Evolutionary conservation across 805 yeast genomes (phyloP), one percentile per base, ranked within the genome.

Genomic region (Starmerella bombi): DNA sequence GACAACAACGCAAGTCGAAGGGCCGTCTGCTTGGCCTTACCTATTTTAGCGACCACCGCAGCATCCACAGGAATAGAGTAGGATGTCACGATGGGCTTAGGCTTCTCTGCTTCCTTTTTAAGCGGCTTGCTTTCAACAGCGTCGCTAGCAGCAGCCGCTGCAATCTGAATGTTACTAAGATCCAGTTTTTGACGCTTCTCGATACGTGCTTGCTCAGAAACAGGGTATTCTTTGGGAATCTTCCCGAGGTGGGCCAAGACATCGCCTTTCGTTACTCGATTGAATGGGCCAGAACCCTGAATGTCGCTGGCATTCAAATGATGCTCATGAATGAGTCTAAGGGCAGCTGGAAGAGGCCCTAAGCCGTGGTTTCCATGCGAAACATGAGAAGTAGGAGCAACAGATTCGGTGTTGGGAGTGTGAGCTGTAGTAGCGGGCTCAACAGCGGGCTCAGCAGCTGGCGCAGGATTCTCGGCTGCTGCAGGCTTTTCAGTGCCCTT

Each of bases 211-310:
- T 80, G 66, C 43, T 86, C 67, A 17, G 62, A 58, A 16, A 60
- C 52, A 19, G 75, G 74, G 5, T 77, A 62, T 7, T 71, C 75
- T 29, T 64, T 52, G 9, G 82, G 61, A 40, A 86, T 80, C 45
- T 71, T 61, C 22, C 97, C 96, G 38, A 86, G 55, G 56, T 73
- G 75, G 0, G 93, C 91, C 49, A 86, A 67, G 1, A 86, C 88
- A 59, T 88, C 98, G 48, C 97, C 97, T 62, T 80, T 82, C 48
- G 88, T 67, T 31, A 88, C 58, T 54, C 94, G 71, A 8, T 97
- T 97, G 42, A 76, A 70, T 22, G 93, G 93, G 17, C 97, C 98
- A 1, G 93, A 69, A 6, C 95, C 93, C 31, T 72, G 65, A 52
- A 88, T 82, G 7, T 64, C 53, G 17, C 80, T 46, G 2, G 94